A percentile compares a stretch with the other conserved stretches of the same genome.
Evolutionary conservation across 2,329 filamentous ascomycete species (phyloP).

Genomic region (Beauveria asiatica): DNA sequence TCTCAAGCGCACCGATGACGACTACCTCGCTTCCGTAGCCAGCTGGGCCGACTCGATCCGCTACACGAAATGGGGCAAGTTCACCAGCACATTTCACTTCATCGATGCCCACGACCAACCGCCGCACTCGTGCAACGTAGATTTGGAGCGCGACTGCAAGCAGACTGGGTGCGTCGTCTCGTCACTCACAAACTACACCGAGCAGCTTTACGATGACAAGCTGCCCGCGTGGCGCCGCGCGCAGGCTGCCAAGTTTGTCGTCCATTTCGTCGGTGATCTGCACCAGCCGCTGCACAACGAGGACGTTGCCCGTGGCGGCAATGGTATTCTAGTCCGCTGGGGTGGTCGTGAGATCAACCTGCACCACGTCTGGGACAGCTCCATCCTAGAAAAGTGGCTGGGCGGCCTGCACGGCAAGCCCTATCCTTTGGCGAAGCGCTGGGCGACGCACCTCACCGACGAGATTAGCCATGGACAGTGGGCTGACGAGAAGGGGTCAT

Average conservation of each 20-base stretch:
- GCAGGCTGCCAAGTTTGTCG: slow-evolving; percentile 57
- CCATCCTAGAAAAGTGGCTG: slow-evolving; percentile 56
- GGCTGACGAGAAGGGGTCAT: slow-evolving; percentile 36
- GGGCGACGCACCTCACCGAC: slow-evolving; percentile 47
- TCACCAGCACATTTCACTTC: slow-evolving; percentile 57
- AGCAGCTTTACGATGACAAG: slow-evolving; percentile 38
- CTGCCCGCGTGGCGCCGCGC: slow-evolving; percentile 38
- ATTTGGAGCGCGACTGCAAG: slow-evolving; percentile 54
- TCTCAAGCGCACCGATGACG: slow-evolving; percentile 42
- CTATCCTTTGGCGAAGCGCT: slow-evolving; percentile 41
- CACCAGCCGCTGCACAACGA: slow-evolving; percentile 62
- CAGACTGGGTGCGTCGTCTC: slow-evolving; percentile 52
- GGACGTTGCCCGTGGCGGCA: slow-evolving; percentile 56
- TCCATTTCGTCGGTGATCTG: slow-evolving; percentile 63
- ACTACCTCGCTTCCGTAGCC: slow-evolving; percentile 55
- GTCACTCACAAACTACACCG: slow-evolving; percentile 53
- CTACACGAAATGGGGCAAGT: slow-evolving; percentile 55
- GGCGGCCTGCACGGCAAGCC: slow-evolving; percentile 44
- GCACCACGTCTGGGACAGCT: slow-evolving; percentile 66
- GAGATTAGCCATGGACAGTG: slow-evolving; percentile 51
- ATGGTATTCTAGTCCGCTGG: slow-evolving; percentile 58
- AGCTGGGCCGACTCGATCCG: slow-evolving; percentile 60
- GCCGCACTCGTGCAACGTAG: slow-evolving; percentile 47
- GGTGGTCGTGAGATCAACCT: slow-evolving; percentile 51
- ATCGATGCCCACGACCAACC: slow-evolving; percentile 60